These are phyloP conservation scores for Macrophomina tecta DNA, from an alignment of 2,329 filamentous ascomycete genomes.

Conservation along the genomic window DNA sequence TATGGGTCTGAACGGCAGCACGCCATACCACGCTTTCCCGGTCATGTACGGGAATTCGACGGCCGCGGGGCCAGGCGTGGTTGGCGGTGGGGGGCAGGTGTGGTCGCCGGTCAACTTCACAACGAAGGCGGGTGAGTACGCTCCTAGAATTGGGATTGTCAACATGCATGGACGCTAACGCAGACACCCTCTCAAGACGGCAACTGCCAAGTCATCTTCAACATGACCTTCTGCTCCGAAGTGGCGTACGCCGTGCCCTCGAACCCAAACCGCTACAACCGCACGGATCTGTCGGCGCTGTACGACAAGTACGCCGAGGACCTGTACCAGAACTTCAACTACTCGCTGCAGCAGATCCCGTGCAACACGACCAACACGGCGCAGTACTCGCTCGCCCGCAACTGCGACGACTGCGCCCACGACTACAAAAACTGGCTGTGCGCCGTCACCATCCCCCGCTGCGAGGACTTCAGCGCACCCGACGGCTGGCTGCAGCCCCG, in stretches of 20 bases:
- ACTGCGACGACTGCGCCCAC: constrained; percentile 74
- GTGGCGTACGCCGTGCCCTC: constrained; percentile 91
- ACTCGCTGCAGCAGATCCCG: constrained; percentile 80
- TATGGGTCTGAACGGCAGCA: constrained; percentile 72
- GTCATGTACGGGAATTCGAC: constrained; percentile 65
- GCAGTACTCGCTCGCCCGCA: constrained; percentile 79
- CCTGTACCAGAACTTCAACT: constrained; percentile 79
- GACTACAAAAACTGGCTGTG: constrained; percentile 97
- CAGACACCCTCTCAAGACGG: constrained; percentile 57
- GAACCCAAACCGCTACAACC: constrained; percentile 69
- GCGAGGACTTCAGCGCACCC: constrained; percentile 75
- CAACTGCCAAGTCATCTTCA: constrained; percentile 85
- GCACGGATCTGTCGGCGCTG: constrained; percentile 66
- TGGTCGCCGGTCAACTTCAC: constrained; percentile 74
- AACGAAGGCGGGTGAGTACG: constrained; percentile 73
- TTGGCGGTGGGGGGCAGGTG: constrained; percentile 77
- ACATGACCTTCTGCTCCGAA: constrained; percentile 86
- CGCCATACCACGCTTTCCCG: constrained; percentile 75
- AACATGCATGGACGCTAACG: not conserved
- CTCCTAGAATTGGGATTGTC: too few relatives aligned
- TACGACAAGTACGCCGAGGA: constrained; percentile 78
- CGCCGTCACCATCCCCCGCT: constrained; percentile 89
- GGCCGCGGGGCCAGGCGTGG: constrained; percentile 56
- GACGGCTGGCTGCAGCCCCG: constrained; percentile 65
- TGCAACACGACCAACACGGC: constrained; percentile 78